Evolutionary conservation across 306 rosid genomes (phyloP), one percentile per base, ranked within the genome.

Genomic region (Parietaria judaica): DNA sequence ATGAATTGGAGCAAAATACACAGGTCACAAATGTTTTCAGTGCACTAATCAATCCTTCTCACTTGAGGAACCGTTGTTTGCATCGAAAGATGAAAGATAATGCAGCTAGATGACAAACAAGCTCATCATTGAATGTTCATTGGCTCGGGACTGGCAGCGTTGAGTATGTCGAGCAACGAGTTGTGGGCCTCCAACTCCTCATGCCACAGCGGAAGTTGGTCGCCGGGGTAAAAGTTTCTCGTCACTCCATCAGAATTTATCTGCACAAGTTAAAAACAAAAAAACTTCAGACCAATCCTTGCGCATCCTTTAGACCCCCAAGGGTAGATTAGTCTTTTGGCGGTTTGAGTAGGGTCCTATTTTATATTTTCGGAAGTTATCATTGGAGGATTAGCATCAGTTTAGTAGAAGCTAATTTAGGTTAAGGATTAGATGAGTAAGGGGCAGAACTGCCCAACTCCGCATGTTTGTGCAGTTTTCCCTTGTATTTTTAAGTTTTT

Each of bases 221-320:
- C 97, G 0, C 94, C 94, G 0, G 95, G 76, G 65, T 94, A 84
- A 77, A 64, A 84, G 63, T 94, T 88, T 72, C 97, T 81, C 0
- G 88, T 86, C 77, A 86, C 97, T 74, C 99, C 99, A 74, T 94
- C 94, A 0, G 94, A 77, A 64, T 94, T 83, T 64, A 94, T 94
- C 95, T 94, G n/a, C n/a, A n/a, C n/a, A n/a, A n/a, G n/a, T n/a
- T n/a, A 39, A 34, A 5, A 36, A 57, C 54, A 50, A 72, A n/a
- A 46, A 36, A 23, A 23, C 31, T 23, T 41, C 45, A 41, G 45
- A 41, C 45, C 45, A 41, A 8, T 41, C 9, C 9, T 41, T 5
- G 9, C 45, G 1, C 45, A 23, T 23, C 2, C 31, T 23, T 23
- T n/a, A n/a, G n/a, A n/a, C n/a, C n/a, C n/a, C n/a, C n/a, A n/a